Evolutionary conservation across 352 stramenopile genomes (phyloP).

Genomic region (Phytophthora parvispora): DNA sequence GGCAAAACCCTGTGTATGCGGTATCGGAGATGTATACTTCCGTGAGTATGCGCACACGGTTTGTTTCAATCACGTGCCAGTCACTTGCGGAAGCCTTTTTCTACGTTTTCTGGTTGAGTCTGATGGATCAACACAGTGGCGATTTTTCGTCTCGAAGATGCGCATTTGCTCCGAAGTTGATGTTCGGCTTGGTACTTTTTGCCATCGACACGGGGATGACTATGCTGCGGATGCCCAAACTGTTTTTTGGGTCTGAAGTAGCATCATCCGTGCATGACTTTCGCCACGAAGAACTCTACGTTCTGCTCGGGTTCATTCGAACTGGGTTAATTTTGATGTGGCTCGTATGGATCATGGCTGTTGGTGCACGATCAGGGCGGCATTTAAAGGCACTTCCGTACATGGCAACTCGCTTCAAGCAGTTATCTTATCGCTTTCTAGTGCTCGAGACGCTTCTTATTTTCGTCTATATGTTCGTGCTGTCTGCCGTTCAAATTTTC

Average conservation of each 20-base stretch:
- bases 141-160: conserved; percentile 41
- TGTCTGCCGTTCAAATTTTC: conserved; percentile 78
- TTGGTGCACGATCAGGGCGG: conserved; percentile 61
- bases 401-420: conserved; percentile 88
- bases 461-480: conserved; percentile 75
- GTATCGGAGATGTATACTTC: conserved; percentile 65
- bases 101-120: conserved; percentile 85
- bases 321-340: conserved; percentile 73
- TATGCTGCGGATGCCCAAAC: conserved; percentile 68
- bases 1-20: conserved; percentile 86
- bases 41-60: conserved; percentile 68
- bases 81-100: conserved; percentile 81
- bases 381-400: conserved; percentile 83
- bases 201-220: conserved; percentile 70
- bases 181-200: conserved; percentile 51
- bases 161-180: conserved; percentile 36
- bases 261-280: conserved; percentile 15
- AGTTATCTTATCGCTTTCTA: conserved; percentile 90
- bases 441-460: conserved; percentile 83
- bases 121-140: conserved; percentile 78
- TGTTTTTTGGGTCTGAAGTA: conserved; percentile 38
- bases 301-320: conserved; percentile 71
- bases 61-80: conserved; percentile 74
- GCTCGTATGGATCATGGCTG: conserved; percentile 76
- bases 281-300: conserved; percentile 64